phyloP scores from a whole-genome alignment of 75 land plant species.

The Pseudotsuga menziesii region DNA sequence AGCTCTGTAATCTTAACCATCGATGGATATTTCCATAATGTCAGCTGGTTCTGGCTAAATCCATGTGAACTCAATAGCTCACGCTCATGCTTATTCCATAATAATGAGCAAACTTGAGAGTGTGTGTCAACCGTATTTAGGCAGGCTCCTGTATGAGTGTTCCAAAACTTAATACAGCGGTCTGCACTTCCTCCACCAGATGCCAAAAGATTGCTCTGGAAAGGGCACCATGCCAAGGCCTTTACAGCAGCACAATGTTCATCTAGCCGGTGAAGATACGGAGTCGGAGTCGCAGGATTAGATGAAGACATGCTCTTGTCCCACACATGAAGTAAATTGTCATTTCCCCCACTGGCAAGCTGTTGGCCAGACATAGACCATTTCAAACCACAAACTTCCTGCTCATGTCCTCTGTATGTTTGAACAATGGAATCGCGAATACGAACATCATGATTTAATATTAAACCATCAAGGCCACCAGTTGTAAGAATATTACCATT shows the following conservation, averaged over 20 bases:
- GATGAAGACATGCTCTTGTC: constrained; percentile 38
- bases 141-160: constrained; percentile 64
- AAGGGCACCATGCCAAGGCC: constrained; percentile 86
- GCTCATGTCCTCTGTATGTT: constrained; percentile 44
- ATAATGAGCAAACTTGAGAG: constrained; percentile 79
- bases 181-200: constrained; percentile 60
- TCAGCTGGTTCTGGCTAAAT: constrained; percentile 52
- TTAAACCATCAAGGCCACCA: constrained; percentile 62
- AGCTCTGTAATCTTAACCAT: constrained; percentile 73
- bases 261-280: constrained; percentile 57
- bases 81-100: constrained; percentile 82
- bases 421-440: constrained; percentile 41
- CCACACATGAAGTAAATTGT: constrained; percentile 74
- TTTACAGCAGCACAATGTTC: constrained; percentile 75
- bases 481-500: constrained; percentile 69
- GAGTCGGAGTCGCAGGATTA: constrained; percentile 12
- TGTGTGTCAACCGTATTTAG: constrained; percentile 76
- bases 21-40: constrained; percentile 70
- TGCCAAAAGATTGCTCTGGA: constrained; percentile 57
- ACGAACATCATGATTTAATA: constrained; percentile 67
- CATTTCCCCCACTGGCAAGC: constrained; percentile 77
- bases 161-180: constrained; percentile 59
- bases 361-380: constrained; percentile 72
- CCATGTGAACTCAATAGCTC: constrained; percentile 92
- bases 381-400: constrained; percentile 75